Evolutionary conservation across 2,329 filamentous ascomycete genomes (phyloP).

Genomic region (Fusarium sp.): DNA sequence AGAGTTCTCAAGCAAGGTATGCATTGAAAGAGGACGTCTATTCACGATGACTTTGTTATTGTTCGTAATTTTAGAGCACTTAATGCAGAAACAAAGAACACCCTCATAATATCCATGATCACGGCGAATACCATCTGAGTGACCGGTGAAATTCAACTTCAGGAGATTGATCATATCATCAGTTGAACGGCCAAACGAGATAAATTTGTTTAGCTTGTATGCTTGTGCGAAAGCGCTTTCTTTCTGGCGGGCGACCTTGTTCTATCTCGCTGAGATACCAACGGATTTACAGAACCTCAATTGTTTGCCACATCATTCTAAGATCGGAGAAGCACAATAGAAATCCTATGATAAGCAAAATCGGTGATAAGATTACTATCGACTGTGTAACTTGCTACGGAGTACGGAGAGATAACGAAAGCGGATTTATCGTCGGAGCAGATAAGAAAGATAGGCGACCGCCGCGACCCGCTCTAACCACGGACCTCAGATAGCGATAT

Average conservation of each 20-base stretch:
- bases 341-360: background rate
- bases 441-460: constrained; percentile 33
- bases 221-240: background rate
- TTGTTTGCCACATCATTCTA: background rate
- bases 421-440: background rate
- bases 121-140: background rate
- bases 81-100: background rate
- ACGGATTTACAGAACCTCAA: background rate
- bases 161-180: background rate
- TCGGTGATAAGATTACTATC: background rate
- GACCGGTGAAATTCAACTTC: no score
- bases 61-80: background rate
- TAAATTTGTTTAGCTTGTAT: background rate
- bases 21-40: background rate
- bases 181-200: background rate
- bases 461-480: constrained; percentile 19
- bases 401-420: background rate
- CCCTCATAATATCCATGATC: no score
- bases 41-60: background rate
- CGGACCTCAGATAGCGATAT: background rate
- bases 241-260: background rate
- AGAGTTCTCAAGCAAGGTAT: background rate
- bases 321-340: background rate
- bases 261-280: background rate
- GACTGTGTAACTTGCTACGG: background rate